phyloP scores from a whole-genome alignment of 2,329 filamentous ascomycete genomes.

The Talaromyces sp. region DNA sequence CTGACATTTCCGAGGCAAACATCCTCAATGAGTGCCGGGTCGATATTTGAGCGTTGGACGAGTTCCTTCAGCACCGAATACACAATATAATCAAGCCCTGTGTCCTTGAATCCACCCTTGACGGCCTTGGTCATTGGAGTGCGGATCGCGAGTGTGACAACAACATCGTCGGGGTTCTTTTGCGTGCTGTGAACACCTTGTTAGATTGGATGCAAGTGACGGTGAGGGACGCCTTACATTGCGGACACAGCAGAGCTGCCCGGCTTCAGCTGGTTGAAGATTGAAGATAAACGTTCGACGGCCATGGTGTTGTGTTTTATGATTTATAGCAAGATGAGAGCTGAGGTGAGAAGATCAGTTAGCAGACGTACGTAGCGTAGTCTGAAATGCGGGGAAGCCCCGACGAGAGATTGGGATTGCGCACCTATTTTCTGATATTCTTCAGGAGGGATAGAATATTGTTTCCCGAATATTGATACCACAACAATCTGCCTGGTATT shows the following conservation, averaged over 20 bases:
- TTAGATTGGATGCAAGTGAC: not conserved
- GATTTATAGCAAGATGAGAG: not conserved
- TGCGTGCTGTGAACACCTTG: conserved; percentile 58
- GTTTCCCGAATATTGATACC: not conserved
- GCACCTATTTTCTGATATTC: not conserved
- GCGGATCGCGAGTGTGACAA: conserved; percentile 87
- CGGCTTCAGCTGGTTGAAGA: conserved; percentile 70
- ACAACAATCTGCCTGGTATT: not conserved
- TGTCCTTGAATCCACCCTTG: conserved; percentile 96
- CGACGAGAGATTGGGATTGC: not conserved
- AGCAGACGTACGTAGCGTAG: not conserved
- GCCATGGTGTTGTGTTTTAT: conserved; percentile 56
- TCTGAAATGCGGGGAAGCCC: not conserved
- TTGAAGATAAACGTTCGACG: conserved; percentile 76
- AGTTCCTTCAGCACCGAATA: conserved; percentile 78
- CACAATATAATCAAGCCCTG: conserved; percentile 77
- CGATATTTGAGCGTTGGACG: conserved; percentile 65
- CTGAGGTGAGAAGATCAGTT: not conserved
- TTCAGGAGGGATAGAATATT: too few species aligned
- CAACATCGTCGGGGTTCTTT: conserved; percentile 92
- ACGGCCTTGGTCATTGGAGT: conserved; percentile 82
- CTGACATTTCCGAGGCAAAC: conserved; percentile 86
- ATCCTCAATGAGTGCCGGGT: conserved; percentile 79
- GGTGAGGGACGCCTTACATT: conserved; percentile 57
- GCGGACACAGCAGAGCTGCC: conserved; percentile 66